Evolutionary conservation across 2,329 filamentous ascomycete genomes (phyloP), one percentile per base, ranked within the genome.

Genomic region (Clonostachys byssicola): DNA sequence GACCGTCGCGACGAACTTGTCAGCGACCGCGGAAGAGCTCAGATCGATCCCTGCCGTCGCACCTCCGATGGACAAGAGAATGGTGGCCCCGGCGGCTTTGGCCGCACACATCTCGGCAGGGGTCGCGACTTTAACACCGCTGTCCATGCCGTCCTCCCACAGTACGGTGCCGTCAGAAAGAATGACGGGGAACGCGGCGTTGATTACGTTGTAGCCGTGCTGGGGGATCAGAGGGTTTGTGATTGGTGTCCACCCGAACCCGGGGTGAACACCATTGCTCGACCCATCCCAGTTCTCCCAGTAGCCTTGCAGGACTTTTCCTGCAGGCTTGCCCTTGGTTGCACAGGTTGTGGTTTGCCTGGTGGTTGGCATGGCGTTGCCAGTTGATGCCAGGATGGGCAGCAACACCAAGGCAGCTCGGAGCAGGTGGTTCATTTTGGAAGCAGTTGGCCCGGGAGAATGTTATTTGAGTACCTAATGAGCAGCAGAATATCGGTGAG

Each of bases 281-380:
- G 62, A 40, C 34, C 62, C 62, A 47, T 66, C 62, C 63, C 63
- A 66, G 50, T 65, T 66, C 53, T 66, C 63, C 62, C 62, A 65
- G 47, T 66, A 66, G 10, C 63, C 63, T 43, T 59, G 55, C 17
- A 66, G 60, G 9, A 66, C 61, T 44, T 63, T 63, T 34, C 63
- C 63, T 1, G 50, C 18, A 8, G 63, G 63, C 33, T 58, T 60
- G 14, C 62, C 62, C 44, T 62, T 66, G 4, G 60, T 62, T 12
- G 50, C 54, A 43, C 63, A 66, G 35, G 59, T 60, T 30, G 47
- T 46, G 45, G 56, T 54, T 36, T n/a, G 14, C 36, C 14, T n/a
- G 34, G 47, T 46, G 45, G 56, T 54, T 36, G 36, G 14, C 36
- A 18, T n/a, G 14, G 36, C 36, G 36, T 18, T 39, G 36, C 36